Evolutionary conservation across 23 red algal species (phyloP).

Genomic region (Gracilaria caudata): DNA sequence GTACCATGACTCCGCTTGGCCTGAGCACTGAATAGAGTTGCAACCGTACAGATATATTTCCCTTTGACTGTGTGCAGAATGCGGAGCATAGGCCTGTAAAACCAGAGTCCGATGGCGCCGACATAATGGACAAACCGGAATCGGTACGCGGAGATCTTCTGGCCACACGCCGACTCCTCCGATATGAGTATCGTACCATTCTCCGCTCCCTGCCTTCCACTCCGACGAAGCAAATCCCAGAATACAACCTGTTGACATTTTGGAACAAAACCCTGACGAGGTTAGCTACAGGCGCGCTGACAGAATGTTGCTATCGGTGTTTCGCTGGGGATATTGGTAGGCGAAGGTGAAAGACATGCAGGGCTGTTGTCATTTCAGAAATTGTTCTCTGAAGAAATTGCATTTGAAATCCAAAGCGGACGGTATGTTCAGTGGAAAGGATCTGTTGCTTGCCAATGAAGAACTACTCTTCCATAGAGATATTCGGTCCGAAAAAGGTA

Average conservation of each 20-base stretch:
- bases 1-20: constrained; percentile 22
- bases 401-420: too few species aligned
- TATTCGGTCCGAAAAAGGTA: too few species aligned
- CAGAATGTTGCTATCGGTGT: neutral
- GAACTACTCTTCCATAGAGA: too few species aligned
- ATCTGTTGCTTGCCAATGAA: too few species aligned
- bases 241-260: constrained; percentile 26
- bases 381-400: too few species aligned
- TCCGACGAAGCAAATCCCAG: constrained; percentile 25
- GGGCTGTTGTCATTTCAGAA: too few species aligned
- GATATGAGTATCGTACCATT: constrained; percentile 73
- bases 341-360: too few species aligned
- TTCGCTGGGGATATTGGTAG: neutral
- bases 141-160: neutral
- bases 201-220: constrained; percentile 1
- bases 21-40: constrained; percentile 56
- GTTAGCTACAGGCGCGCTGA: neutral
- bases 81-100: constrained; percentile 65
- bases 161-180: constrained; percentile 40
- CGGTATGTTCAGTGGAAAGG: too few species aligned
- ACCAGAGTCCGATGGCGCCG: constrained; percentile 11
- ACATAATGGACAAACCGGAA: constrained; percentile 42
- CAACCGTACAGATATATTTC: constrained; percentile 51
- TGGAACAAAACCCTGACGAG: neutral
- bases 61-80: constrained; percentile 25